These are phyloP conservation scores for Punctularia strigosozonata DNA, from an alignment of 768 basidiomycete species.

Conservation along the genomic window DNA sequence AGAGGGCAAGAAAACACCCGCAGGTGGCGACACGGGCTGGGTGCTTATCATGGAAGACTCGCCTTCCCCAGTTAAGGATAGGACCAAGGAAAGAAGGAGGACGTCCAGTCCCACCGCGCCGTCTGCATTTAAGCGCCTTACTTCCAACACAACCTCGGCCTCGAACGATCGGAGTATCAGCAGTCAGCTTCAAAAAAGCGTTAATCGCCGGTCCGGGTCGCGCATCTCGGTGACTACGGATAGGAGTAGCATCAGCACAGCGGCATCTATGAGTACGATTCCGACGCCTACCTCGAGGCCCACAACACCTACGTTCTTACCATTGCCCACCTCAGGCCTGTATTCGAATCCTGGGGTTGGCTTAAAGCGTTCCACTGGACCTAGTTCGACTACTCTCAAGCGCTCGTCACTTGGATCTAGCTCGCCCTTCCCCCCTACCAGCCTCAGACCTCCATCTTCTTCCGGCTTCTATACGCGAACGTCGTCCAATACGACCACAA, in stretches of 20 bases:
- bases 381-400: slow-evolving; percentile 32
- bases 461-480: too few species aligned
- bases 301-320: slow-evolving; percentile 65
- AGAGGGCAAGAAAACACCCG: slow-evolving; percentile 33
- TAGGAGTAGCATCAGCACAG: slow-evolving; percentile 28
- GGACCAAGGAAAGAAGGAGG: slow-evolving; percentile 38
- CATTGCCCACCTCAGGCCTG: slow-evolving; percentile 45
- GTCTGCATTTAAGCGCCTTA: slow-evolving; percentile 36
- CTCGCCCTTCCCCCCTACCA: slow-evolving; percentile 19
- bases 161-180: slow-evolving; percentile 29
- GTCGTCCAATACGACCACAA: too few species aligned
- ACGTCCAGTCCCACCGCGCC: slow-evolving; percentile 51
- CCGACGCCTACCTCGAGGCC: slow-evolving; percentile 61
- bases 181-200: slow-evolving; percentile 25
- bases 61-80: slow-evolving; percentile 46
- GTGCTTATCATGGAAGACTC: slow-evolving; percentile 86
- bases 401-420: slow-evolving; percentile 52
- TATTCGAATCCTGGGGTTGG: slow-evolving; percentile 33
- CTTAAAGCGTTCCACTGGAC: slow-evolving; percentile 51
- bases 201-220: slow-evolving; percentile 52
- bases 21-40: slow-evolving; percentile 58
- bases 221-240: slow-evolving; percentile 54
- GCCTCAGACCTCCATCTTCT: too few species aligned
- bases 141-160: too few species aligned
- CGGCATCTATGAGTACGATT: slow-evolving; percentile 48